These are phyloP conservation scores for Macrophomina pseudophaseolina DNA, from an alignment of 2,329 filamentous ascomycete species.

Conservation along the genomic window DNA sequence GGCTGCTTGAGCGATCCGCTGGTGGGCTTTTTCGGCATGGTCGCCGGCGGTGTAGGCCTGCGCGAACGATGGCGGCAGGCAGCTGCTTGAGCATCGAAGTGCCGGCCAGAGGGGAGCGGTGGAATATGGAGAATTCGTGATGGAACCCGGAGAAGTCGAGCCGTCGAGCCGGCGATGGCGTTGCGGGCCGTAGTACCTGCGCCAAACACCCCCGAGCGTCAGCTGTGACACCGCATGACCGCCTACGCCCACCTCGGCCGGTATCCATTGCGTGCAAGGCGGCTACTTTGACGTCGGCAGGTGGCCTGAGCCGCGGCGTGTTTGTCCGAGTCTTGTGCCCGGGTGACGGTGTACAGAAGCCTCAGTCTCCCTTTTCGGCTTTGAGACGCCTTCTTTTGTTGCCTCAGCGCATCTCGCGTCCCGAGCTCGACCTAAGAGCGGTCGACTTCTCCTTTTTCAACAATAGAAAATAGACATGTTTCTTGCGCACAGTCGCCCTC, in stretches of 20 bases:
- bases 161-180: conserved; percentile 18
- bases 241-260: not conserved
- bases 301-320: not conserved
- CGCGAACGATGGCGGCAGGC: conserved; percentile 53
- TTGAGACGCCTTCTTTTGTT: not conserved
- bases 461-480: conserved; percentile 20
- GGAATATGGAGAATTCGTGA: not conserved
- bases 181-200: conserved; percentile 14
- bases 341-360: not conserved
- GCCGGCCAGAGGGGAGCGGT: not conserved
- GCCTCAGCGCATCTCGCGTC: not conserved
- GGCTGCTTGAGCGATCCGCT: conserved; percentile 66
- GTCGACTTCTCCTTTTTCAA: not conserved
- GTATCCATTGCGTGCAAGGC: not conserved
- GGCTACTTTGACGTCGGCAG: not conserved
- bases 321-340: not conserved
- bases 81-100: conserved; percentile 26
- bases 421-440: not conserved
- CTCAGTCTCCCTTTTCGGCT: conserved; percentile 6
- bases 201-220: not conserved
- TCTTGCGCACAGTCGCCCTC: not conserved
- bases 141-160: conserved; percentile 10
- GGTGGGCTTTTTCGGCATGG: conserved; percentile 63
- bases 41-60: conserved; percentile 52
- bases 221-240: not conserved